Percentiles rank a stretch among this genome's conserved stretches.
Conservation (phyloP, 1,284 basidiomycete genomes). For the Puccinia triticina region DNA sequence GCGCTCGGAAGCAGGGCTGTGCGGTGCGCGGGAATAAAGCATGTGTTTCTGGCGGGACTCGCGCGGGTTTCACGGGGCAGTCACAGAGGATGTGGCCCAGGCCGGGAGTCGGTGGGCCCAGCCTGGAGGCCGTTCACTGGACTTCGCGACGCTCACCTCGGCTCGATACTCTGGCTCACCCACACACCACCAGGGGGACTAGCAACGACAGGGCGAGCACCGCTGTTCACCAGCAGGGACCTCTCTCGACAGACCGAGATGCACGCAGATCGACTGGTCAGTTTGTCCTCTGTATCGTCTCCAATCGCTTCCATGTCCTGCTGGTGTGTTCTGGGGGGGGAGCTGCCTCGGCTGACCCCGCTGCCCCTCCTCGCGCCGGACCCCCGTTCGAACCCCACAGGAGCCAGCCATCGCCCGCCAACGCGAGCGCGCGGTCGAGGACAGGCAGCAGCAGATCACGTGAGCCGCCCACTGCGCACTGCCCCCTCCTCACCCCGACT, state of each 20-base stretch:
- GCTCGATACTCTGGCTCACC: slow-evolving; percentile 14
- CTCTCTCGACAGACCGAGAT: slow-evolving; percentile 9
- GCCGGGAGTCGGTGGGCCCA: not conserved
- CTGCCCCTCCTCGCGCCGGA: not conserved
- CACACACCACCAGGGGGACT: slow-evolving; percentile 7
- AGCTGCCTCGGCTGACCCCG: slow-evolving; percentile 1
- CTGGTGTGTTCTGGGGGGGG: not conserved
- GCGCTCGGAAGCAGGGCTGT: not conserved
- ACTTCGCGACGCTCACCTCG: slow-evolving; percentile 19
- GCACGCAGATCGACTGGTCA: slow-evolving; percentile 23
- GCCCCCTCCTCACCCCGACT: not conserved
- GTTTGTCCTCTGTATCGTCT: not conserved
- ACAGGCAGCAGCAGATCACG: slow-evolving; percentile 37
- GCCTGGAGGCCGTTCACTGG: too few species aligned
- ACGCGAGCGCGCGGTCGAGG: slow-evolving; percentile 33
- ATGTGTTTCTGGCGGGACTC: not conserved
- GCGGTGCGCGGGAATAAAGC: not conserved
- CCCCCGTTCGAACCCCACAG: slow-evolving; percentile 43
- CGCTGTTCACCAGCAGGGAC: slow-evolving; percentile 1
- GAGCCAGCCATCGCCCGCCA: not conserved
- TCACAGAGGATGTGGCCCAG: slow-evolving; percentile 16
- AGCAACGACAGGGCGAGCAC: slow-evolving; percentile 4
- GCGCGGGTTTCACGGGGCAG: not conserved
- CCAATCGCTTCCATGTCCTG: not conserved
- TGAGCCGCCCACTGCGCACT: slow-evolving; percentile 34